Evolutionary conservation across 2,329 filamentous ascomycete genomes (phyloP).

Genomic region (Epichloe sp.): DNA sequence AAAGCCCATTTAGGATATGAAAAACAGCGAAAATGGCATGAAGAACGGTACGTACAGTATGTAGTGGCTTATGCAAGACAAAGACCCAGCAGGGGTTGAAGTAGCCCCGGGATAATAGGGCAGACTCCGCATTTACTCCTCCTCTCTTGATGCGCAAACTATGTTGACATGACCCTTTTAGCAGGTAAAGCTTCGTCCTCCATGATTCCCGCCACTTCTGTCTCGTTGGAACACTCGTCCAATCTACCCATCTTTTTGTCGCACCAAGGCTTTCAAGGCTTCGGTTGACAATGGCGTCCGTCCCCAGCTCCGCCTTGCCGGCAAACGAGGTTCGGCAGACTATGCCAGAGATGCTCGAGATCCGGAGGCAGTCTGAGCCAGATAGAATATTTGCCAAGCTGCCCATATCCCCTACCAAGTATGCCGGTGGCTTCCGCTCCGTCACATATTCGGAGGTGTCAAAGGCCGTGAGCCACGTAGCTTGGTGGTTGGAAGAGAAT

Average conservation of each 20-base stretch:
- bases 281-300: not conserved
- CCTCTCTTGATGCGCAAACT: too few relatives aligned
- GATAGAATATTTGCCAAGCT: not conserved
- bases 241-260: not conserved
- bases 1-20: too few relatives aligned
- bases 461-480: not conserved
- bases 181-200: too few relatives aligned
- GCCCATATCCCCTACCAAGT: not conserved
- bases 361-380: not conserved
- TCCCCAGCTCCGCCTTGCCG: not conserved
- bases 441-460: not conserved
- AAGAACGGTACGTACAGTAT: too few relatives aligned
- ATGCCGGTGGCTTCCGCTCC: not conserved
- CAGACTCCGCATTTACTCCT: too few relatives aligned
- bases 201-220: too few relatives aligned
- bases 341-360: not conserved
- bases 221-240: not conserved
- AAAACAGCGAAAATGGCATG: too few relatives aligned
- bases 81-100: too few relatives aligned
- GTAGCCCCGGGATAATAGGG: too few relatives aligned
- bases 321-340: slow-evolving; percentile 1
- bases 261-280: too few relatives aligned
- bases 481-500: slow-evolving; percentile 1
- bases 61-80: too few relatives aligned
- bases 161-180: too few relatives aligned